phyloP scores from a whole-genome alignment of 148 eudicot species.

The Heliosperma pusillum region DNA sequence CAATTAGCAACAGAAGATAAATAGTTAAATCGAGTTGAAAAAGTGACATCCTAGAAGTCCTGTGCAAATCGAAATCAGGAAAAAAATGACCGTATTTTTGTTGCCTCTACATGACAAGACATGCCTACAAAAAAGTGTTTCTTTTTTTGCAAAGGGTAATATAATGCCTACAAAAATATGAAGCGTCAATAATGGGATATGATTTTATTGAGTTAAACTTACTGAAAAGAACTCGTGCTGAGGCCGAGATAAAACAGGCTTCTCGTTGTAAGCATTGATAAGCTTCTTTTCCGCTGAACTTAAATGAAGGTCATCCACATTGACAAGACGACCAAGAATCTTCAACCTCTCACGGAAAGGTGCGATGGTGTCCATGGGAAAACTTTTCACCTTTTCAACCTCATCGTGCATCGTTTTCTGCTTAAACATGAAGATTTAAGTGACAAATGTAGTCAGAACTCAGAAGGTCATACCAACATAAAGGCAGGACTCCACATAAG shows the following conservation, averaged over 20 bases:
- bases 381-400: constrained; percentile 82
- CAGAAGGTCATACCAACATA: not conserved
- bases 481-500: not conserved
- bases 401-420: constrained; percentile 81
- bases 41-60: not conserved
- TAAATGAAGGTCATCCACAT: constrained; percentile 77
- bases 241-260: constrained; percentile 99
- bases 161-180: not conserved
- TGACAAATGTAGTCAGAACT: not conserved
- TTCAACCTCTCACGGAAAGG: constrained; percentile 92
- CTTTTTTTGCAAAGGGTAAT: not conserved
- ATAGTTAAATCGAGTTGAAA: not conserved
- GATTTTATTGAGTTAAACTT: constrained; percentile 19
- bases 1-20: constrained; percentile 9
- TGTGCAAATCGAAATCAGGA: not conserved
- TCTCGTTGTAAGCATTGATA: constrained; percentile 87
- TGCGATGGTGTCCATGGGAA: constrained; percentile 56
- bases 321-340: constrained; percentile 85
- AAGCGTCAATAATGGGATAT: not conserved
- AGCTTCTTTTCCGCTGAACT: constrained; percentile 83
- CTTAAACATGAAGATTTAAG: constrained; percentile 2
- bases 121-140: too few species aligned
- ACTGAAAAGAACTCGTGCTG: constrained; percentile 90
- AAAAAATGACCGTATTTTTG: not conserved
- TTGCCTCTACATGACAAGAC: not conserved